Evolutionary conservation across 164 flowering plant genomes (phyloP), one percentile per base, ranked within the genome.

Genomic region (Paratinospora sagittata): DNA sequence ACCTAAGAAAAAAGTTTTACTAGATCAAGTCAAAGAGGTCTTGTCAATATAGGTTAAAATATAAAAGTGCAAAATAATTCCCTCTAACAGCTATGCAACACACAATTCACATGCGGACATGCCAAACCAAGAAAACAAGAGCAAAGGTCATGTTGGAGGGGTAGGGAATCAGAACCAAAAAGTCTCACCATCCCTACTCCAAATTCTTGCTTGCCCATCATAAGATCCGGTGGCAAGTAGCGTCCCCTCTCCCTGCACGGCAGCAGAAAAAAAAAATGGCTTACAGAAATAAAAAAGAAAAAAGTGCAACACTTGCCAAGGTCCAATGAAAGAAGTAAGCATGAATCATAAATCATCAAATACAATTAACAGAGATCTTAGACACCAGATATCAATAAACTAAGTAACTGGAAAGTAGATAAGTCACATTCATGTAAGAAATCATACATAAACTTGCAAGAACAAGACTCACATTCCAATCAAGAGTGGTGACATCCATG

Each of bases 121-220:
- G 23, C 6, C 23, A 55, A 49, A 17, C 21, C 23, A 52, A n/a
- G 34, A 30, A 30, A 12, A 36, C 2, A 16, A 65, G 36, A 66
- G 21, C 17, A 3, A 16, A 34, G 9, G 3, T 12, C 8, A 66
- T 24, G 11, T 39, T 66, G 12, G 14, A 66, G 8, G 37, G 47
- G 7, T 16, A 8, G 16, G 61, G 61, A 23, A 21, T 55, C 9
- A 30, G 10, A 23, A 11, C 57, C 19, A 24, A 52, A 33, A 34
- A 17, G 64, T 26, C 82, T 77, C 80, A 93, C 98, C 98, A 81
- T 86, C 90, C 77, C 87, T 86, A 79, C 72, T 86, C 98, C 98
- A 95, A 75, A 95, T 84, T 84, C 98, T 88, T 55, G 98, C 98
- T 78, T 90, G 97, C 27, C 98, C 98, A 83, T 95, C 98, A 82